Base-by-base conservation (phyloP, 2,329 filamentous ascomycete species). In the Penicillium paneum region DNA sequence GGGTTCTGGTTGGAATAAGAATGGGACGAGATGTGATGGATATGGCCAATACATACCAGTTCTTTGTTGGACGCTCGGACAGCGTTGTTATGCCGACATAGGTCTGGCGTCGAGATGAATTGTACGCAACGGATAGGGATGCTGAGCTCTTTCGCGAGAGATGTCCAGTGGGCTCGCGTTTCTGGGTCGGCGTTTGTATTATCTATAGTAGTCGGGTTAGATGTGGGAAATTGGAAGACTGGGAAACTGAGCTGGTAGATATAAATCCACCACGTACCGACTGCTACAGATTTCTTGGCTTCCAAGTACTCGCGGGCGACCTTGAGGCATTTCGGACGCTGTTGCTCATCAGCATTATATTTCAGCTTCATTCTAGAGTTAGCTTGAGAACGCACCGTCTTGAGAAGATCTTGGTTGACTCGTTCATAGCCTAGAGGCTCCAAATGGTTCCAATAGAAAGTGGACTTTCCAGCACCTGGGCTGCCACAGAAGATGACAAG, bases 121-220 rank as follows among this genome's bases (percentile, higher is more conserved):
- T 89, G 88, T 10, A 97, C 79, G 67, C 93, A 96, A 43, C 93
- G 88, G 63, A 96, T 88, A 2, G 89, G 87, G 2, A 95, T 79
- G 4, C 83, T 78, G 65, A 84, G 76, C 64, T 87, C 87, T 60
- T 80, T 81, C 17, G 91, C 91, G 29, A 97, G 74, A 26, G 83
- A 77, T 31, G 90, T 74, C 93, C 93, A 97, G 56, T 89, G 76
- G n/a, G 82, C 81, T 60, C 94, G 83, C 24, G 87, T 90, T 49
- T 90, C 87, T 11, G 79, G 71, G 74, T 96, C 89, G 29, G 92
- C 84, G 70, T 99, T 99, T n/a, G 94, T 97, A 71, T 96, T 97
- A 73, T 99, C 94, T 94, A 52, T 52, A 11, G 35, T 46, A 55
- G 43, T 31, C 43, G 39, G 49, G 54, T 63, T 49, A 52, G 49